A percentile compares a stretch with the other conserved stretches of the same genome.
Conservation (phyloP, 2,329 filamentous ascomycete species). For the Diatrype stigma region DNA sequence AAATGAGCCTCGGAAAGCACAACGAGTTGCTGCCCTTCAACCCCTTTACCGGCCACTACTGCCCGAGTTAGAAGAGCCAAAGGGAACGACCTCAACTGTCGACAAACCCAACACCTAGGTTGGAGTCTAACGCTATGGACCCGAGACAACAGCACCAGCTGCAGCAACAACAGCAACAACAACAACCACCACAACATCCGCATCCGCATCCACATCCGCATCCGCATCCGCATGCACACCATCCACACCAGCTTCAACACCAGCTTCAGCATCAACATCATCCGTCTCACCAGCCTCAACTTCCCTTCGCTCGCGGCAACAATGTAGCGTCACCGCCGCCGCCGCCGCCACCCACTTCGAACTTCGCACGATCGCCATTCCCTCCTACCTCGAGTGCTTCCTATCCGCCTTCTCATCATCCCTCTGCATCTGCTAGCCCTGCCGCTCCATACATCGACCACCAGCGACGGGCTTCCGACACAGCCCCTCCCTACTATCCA, state of each 20-base stretch:
- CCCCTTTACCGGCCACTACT: not conserved
- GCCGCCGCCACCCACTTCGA: not conserved
- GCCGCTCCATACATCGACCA: conserved; percentile 20
- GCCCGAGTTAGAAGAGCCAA: not conserved
- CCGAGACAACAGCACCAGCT: not conserved
- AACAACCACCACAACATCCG: not conserved
- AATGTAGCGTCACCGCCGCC: conserved; percentile 4
- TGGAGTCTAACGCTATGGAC: not conserved
- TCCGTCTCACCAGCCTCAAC: conserved; percentile 1
- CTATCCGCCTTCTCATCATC: conserved; percentile 24
- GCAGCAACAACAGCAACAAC: too few relatives aligned
- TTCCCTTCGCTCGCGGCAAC: conserved; percentile 5
- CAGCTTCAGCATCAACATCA: conserved; percentile 3
- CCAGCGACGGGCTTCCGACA: conserved; percentile 26
- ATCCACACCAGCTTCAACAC: not conserved
- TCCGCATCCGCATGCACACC: not conserved
- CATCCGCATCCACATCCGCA: not conserved
- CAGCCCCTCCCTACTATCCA: conserved; percentile 23
- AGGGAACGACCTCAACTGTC: not conserved
- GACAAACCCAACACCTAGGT: not conserved
- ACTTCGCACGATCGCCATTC: conserved; percentile 12
- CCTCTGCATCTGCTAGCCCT: conserved; percentile 22
- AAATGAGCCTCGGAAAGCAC: not conserved
- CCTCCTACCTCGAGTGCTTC: conserved; percentile 6
- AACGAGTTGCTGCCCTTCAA: not conserved